Evolutionary conservation across 2,329 filamentous ascomycete genomes (phyloP), one percentile per base, ranked within the genome.

Genomic region (Fusarium metavorans): DNA sequence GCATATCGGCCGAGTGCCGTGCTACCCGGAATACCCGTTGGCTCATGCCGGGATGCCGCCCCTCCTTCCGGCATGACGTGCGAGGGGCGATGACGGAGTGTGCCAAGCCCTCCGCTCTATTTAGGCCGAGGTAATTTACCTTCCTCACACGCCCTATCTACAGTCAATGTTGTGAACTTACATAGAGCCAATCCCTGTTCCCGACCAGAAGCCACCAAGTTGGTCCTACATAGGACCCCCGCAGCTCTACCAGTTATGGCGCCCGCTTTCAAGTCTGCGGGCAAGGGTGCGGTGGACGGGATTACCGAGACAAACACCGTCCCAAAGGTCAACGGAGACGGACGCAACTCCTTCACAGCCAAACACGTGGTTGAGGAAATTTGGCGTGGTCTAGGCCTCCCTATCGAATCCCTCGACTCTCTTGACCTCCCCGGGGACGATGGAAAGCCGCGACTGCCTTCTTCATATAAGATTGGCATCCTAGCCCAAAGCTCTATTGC

Each of bases 401-500:
- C 78, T 0, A 6, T 35, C 3, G 23, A 43, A 1, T 45, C 70
- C 0, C 58, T 77, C 8, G 7, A 35, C 20, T 64, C 71, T 4
- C 32, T 80, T 11, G 27, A 10, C 3, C 67, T 80, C 13, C 68
- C 76, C 3, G 70, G 68, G 0, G 20, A 62, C 20, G 18, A 65
- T 25, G 59, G 43, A 20, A 54, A 32, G 11, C 50, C 1, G 78
- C 81, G 6, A 81, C 80, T 84, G 2, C 84, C 85, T 1, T 90
- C 87, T 1, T 90, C 88, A 0, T 90, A 87, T 82, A 89, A 88
- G 66, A 84, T 91, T 16, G 86, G 84, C 0, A 81, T 86, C 41
- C 80, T 91, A 0, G 88, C 88, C 0, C 88, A 90, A 74, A 81
- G 84, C 13, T 83, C 85, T 1, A 88, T 91, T 30, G 87, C 84